These are phyloP conservation scores for Phytophthora meadii DNA, from an alignment of 352 stramenopile species.

Conservation along the genomic window DNA sequence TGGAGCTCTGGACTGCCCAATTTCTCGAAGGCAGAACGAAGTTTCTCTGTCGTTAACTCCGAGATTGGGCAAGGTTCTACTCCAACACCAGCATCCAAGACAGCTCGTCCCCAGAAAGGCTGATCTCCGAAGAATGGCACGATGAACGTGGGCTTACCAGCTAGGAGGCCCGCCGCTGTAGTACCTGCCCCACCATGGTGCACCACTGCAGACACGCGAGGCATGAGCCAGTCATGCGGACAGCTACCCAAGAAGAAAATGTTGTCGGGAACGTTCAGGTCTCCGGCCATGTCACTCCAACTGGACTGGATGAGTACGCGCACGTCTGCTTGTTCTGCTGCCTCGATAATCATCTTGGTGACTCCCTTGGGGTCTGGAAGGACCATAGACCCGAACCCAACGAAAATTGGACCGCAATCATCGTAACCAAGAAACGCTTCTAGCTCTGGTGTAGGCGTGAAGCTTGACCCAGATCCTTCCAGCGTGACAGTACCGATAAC, in stretches of 20 bases:
- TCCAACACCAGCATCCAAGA: conserved; percentile 71
- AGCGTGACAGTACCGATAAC: conserved; percentile 30
- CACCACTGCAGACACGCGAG: not conserved
- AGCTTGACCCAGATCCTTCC: conserved; percentile 39
- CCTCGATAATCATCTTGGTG: conserved; percentile 17
- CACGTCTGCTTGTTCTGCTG: not conserved
- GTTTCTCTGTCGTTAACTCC: conserved; percentile 76
- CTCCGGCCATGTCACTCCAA: not conserved
- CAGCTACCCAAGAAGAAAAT: not conserved
- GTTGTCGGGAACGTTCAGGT: not conserved
- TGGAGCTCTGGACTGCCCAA: conserved; percentile 56
- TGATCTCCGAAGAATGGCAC: not conserved
- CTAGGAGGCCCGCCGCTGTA: not conserved
- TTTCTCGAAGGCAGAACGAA: conserved; percentile 72
- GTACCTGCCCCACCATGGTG: not conserved
- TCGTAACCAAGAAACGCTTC: conserved; percentile 59
- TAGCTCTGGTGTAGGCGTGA: conserved; percentile 55
- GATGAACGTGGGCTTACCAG: not conserved
- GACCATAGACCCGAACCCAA: conserved; percentile 94
- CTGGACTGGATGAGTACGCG: not conserved
- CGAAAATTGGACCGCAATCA: conserved; percentile 80
- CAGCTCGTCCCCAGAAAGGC: not conserved
- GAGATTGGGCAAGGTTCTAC: conserved; percentile 82
- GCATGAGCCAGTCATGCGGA: not conserved
- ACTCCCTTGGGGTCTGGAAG: conserved; percentile 72